These are phyloP conservation scores for Leishmania lainsoni DNA, from an alignment of 208 protist genomes.

Conservation along the genomic window DNA sequence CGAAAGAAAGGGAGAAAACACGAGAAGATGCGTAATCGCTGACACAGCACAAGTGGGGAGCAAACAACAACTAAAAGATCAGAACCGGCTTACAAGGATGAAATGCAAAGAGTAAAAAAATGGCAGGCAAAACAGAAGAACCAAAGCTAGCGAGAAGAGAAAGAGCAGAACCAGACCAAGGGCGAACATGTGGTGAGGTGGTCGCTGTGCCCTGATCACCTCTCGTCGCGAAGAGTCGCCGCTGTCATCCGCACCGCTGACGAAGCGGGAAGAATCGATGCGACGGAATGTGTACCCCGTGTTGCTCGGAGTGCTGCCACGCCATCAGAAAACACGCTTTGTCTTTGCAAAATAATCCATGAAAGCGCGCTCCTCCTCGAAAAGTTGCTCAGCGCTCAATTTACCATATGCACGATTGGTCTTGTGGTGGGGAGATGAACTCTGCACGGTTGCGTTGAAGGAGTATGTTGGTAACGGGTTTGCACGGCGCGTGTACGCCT, in stretches of 20 bases:
- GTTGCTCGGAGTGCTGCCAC: neutral
- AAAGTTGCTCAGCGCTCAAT: slow-evolving; percentile 47
- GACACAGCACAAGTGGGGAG: neutral
- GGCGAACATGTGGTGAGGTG: neutral
- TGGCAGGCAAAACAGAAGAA: neutral
- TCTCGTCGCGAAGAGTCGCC: neutral
- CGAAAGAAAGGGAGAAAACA: neutral
- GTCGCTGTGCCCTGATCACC: neutral
- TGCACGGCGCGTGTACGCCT: slow-evolving; percentile 29
- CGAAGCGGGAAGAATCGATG: neutral
- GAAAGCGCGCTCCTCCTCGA: slow-evolving; percentile 47
- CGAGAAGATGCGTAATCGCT: neutral
- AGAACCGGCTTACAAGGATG: neutral
- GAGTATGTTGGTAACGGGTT: neutral
- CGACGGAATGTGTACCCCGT: neutral
- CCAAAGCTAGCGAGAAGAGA: no score
- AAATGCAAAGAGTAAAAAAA: neutral
- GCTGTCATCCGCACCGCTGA: neutral
- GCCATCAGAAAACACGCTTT: slow-evolving; percentile 9
- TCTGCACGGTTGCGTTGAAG: neutral
- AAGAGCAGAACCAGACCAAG: slow-evolving; percentile 5
- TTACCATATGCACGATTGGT: slow-evolving; percentile 19
- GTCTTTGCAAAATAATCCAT: slow-evolving; percentile 53
- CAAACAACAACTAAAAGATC: neutral
- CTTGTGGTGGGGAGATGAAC: slow-evolving; percentile 7